Evolutionary conservation across 2,329 filamentous ascomycete species (phyloP).

Genomic region (Aspergillus felis): DNA sequence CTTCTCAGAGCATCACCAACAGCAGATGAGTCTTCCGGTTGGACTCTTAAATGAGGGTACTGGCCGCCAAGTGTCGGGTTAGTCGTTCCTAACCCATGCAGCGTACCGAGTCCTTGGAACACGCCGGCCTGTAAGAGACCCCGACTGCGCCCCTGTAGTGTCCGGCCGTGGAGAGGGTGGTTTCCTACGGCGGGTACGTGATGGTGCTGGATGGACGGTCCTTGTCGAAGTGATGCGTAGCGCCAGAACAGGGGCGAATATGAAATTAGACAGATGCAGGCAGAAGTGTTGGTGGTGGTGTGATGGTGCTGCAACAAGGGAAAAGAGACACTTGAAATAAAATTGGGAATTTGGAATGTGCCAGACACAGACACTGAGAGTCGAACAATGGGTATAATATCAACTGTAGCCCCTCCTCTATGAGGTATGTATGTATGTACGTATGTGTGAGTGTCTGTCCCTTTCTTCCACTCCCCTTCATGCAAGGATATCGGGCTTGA

Average conservation of each 20-base stretch:
- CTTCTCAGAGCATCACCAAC: constrained; percentile 12
- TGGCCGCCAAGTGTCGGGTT: constrained; percentile 14
- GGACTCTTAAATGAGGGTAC: constrained; percentile 14
- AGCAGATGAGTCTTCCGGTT: constrained; percentile 16
- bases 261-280: not conserved
- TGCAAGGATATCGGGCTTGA: constrained; percentile 4
- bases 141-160: constrained; percentile 17
- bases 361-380: not conserved
- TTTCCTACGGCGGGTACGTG: constrained; percentile 16
- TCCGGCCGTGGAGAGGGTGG: constrained; percentile 10
- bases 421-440: not conserved
- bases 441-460: not conserved
- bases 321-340: not conserved
- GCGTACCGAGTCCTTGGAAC: constrained; percentile 21
- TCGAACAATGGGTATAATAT: not conserved
- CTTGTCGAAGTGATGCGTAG: constrained; percentile 14
- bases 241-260: constrained; percentile 9
- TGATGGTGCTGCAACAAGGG: not conserved
- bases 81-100: constrained; percentile 22
- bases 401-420: not conserved
- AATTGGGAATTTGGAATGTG: not conserved
- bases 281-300: not conserved
- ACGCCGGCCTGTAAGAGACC: constrained; percentile 14
- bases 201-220: constrained; percentile 2
- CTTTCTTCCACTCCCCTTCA: not conserved